These are phyloP conservation scores for Phytophthora palmivora DNA, from an alignment of 352 stramenopile genomes.

Conservation along the genomic window DNA sequence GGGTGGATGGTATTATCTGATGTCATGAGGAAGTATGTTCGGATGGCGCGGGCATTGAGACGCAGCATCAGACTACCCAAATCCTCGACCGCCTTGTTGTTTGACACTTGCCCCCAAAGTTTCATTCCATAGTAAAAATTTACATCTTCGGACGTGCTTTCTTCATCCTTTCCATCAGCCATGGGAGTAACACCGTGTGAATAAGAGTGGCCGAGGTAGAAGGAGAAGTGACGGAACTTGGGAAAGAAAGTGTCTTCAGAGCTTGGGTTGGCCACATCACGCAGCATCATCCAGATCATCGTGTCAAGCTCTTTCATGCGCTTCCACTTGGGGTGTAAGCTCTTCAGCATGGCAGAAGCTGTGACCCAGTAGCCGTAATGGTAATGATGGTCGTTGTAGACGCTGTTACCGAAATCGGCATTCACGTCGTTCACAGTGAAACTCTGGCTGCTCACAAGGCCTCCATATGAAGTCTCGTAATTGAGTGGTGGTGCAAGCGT, in stretches of 20 bases:
- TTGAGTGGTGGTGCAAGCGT: constrained; percentile 46
- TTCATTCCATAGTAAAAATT: constrained; percentile 86
- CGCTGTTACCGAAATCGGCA: constrained; percentile 72
- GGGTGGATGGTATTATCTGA: constrained; percentile 69
- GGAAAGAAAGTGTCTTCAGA: constrained; percentile 58
- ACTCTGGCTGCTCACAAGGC: constrained; percentile 48
- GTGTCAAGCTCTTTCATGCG: constrained; percentile 58
- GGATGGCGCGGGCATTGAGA: constrained; percentile 63
- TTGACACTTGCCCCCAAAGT: constrained; percentile 65
- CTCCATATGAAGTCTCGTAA: constrained; percentile 71
- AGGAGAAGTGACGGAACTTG: constrained; percentile 77
- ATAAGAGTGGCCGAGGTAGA: constrained; percentile 74
- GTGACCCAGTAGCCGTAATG: constrained; percentile 83
- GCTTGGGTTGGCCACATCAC: constrained; percentile 75
- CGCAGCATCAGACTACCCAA: constrained; percentile 75
- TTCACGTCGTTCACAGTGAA: constrained; percentile 59
- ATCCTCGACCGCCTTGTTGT: constrained; percentile 60
- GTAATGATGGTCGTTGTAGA: constrained; percentile 89
- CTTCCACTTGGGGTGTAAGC: constrained; percentile 61
- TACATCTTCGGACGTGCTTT: constrained; percentile 76
- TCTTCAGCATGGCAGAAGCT: constrained; percentile 61
- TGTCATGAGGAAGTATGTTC: constrained; percentile 81
- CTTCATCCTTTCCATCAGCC: constrained; percentile 71
- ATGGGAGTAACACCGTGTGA: constrained; percentile 69
- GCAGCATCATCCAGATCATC: constrained; percentile 69